Evolutionary conservation across 1,139 yeast genomes (phyloP).

Genomic region (Saccharomyces hybrid): DNA sequence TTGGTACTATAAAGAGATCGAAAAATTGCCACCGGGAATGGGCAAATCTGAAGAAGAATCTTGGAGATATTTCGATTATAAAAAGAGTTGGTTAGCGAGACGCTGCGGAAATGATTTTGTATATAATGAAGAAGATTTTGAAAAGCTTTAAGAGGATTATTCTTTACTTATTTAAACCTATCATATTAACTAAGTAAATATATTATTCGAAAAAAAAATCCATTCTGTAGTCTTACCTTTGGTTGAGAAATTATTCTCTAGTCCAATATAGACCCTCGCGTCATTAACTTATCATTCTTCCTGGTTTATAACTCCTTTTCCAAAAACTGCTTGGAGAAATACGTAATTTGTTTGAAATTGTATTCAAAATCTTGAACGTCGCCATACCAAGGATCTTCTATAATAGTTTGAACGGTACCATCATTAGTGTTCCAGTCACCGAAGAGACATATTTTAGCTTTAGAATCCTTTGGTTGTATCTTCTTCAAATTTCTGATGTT

Average conservation of each 20-base stretch:
- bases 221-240: not conserved
- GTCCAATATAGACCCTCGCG: too few species aligned
- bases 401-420: constrained; percentile 42
- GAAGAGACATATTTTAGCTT: constrained; percentile 51
- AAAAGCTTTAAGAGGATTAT: constrained; percentile 29
- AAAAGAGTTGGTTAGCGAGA: constrained; percentile 81
- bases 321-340: constrained; percentile 62
- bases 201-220: not conserved
- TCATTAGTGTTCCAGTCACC: constrained; percentile 63
- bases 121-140: constrained; percentile 49
- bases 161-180: not conserved
- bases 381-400: constrained; percentile 90
- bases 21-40: constrained; percentile 38
- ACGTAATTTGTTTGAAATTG: constrained; percentile 67
- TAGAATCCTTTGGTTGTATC: constrained; percentile 47
- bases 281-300: not conserved
- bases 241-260: too few species aligned
- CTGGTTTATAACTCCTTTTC: constrained; percentile 35
- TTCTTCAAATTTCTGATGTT: constrained; percentile 54
- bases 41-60: constrained; percentile 43
- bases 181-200: not conserved
- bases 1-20: constrained; percentile 71
- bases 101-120: constrained; percentile 36
- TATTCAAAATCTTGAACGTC: constrained; percentile 74
- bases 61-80: constrained; percentile 84